A percentile compares a stretch with the other conserved stretches of the same genome.
Evolutionary conservation across 208 protist genomes (phyloP).

Genomic region (Endotrypanum monterogeii): DNA sequence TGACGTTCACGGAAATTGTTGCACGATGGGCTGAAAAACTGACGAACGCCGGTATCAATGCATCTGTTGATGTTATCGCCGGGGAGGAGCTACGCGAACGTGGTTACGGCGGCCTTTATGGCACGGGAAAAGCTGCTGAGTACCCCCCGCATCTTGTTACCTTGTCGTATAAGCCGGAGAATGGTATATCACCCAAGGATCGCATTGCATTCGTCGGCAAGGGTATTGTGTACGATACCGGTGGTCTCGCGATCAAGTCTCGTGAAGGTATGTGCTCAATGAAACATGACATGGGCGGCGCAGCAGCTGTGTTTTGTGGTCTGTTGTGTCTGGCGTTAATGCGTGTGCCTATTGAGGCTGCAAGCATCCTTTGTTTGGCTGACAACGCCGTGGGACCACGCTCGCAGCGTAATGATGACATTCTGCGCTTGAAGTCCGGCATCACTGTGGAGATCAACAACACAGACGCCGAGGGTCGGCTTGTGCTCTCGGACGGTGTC

Average conservation of each 20-base stretch:
- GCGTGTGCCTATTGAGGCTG: constrained; percentile 40
- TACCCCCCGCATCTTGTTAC: constrained; percentile 83
- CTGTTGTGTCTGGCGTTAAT: constrained; percentile 69
- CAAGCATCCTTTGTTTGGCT: constrained; percentile 80
- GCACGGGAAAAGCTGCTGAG: constrained; percentile 84
- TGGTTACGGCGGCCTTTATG: constrained; percentile 86
- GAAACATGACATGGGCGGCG: constrained; percentile 94
- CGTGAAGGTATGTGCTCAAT: constrained; percentile 80
- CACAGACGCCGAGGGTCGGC: constrained; percentile 93
- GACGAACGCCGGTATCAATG: constrained; percentile 30
- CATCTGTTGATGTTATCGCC: constrained; percentile 47
- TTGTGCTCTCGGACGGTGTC: constrained; percentile 91
- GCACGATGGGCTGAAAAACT: constrained; percentile 42
- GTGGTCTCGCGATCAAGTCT: constrained; percentile 88
- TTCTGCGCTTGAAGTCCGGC: constrained; percentile 87
- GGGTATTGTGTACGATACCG: constrained; percentile 93
- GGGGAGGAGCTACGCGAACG: constrained; percentile 84
- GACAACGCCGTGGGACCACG: constrained; percentile 88
- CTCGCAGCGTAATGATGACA: constrained; percentile 88
- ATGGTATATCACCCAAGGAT: constrained; percentile 50
- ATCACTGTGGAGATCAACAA: constrained; percentile 93
- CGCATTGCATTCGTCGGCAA: constrained; percentile 89
- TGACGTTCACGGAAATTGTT: constrained; percentile 82
- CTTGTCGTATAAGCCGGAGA: constrained; percentile 70
- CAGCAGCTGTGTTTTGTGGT: constrained; percentile 80